Evolutionary conservation across 73 alveolate species (phyloP).

Genomic region (Urostyla sp.): DNA sequence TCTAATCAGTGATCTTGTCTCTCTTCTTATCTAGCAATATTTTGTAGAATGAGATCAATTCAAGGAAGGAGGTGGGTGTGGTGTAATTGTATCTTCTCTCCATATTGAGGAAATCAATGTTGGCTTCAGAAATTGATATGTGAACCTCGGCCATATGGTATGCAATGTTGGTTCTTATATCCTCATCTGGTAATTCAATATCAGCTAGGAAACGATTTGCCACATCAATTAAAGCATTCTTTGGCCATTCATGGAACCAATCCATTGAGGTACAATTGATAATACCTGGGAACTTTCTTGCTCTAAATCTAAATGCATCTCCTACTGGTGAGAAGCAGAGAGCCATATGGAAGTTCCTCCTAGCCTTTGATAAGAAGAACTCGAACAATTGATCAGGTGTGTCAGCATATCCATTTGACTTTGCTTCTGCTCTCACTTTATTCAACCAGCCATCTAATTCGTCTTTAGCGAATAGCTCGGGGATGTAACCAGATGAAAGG

Average conservation of each 20-base stretch:
- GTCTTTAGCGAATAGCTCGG: constrained; percentile 95
- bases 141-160: constrained; percentile 96
- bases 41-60: constrained; percentile 97
- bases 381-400: constrained; percentile 93
- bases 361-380: constrained; percentile 91
- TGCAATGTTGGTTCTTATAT: constrained; percentile 72
- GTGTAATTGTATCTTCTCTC: constrained; percentile 99
- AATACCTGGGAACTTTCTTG: constrained; percentile 99
- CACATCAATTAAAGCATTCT: constrained; percentile 98
- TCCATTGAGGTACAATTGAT: constrained; percentile 98
- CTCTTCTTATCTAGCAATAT: constrained; percentile 94
- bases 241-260: constrained; percentile 99
- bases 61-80: constrained; percentile 99
- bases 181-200: constrained; percentile 83
- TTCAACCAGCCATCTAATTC: constrained; percentile 93
- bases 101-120: constrained; percentile 89
- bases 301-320: constrained; percentile 98
- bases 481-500: constrained; percentile 97
- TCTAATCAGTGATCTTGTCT: constrained; percentile 87
- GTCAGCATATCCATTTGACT: constrained; percentile 92
- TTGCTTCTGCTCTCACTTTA: constrained; percentile 96
- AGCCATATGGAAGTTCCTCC: constrained; percentile 86
- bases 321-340: constrained; percentile 99
- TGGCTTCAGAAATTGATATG: constrained; percentile 96
- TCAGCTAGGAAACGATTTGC: constrained; percentile 91